phyloP scores from a whole-genome alignment of 192 early-diverging fungal species.

The Coemansia sp. region DNA sequence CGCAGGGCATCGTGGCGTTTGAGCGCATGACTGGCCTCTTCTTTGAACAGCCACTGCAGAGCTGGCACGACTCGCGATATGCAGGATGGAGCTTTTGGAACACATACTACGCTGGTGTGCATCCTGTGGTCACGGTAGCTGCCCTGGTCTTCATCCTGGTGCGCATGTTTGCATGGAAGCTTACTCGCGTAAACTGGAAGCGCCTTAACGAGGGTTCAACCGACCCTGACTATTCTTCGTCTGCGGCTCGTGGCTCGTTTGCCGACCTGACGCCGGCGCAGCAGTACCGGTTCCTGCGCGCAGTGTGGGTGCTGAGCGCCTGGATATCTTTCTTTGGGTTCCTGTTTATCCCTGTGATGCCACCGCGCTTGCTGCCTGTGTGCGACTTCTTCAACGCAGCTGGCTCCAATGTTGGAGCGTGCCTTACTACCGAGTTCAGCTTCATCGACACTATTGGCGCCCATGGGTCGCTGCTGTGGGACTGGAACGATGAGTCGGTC shows the following conservation, averaged over 20 bases:
- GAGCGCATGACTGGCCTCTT: constrained; percentile 47
- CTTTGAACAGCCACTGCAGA: constrained; percentile 52
- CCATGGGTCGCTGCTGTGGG: constrained; percentile 55
- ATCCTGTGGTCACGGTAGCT: constrained; percentile 47
- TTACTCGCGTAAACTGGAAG: constrained; percentile 55
- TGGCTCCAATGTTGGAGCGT: constrained; percentile 52
- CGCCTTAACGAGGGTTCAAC: constrained; percentile 41
- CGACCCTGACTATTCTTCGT: constrained; percentile 31
- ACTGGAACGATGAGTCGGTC: constrained; percentile 57
- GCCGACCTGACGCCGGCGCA: constrained; percentile 49
- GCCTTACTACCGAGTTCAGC: constrained; percentile 45
- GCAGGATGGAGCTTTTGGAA: constrained; percentile 55
- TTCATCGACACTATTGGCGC: constrained; percentile 51
- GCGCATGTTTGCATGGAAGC: constrained; percentile 57
- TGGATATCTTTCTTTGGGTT: constrained; percentile 54
- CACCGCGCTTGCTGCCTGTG: constrained; percentile 51
- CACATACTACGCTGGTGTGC: constrained; percentile 55
- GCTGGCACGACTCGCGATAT: constrained; percentile 42
- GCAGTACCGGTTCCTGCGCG: constrained; percentile 56
- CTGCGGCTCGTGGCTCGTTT: constrained; percentile 32
- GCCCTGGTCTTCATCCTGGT: constrained; percentile 51
- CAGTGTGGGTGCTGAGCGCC: constrained; percentile 53
- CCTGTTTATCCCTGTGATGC: constrained; percentile 54
- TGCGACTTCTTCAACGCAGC: constrained; percentile 54
- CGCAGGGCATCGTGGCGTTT: constrained; percentile 44